phyloP scores from a whole-genome alignment of 176 grass and related monocot species.

The Triticum turgidum region DNA sequence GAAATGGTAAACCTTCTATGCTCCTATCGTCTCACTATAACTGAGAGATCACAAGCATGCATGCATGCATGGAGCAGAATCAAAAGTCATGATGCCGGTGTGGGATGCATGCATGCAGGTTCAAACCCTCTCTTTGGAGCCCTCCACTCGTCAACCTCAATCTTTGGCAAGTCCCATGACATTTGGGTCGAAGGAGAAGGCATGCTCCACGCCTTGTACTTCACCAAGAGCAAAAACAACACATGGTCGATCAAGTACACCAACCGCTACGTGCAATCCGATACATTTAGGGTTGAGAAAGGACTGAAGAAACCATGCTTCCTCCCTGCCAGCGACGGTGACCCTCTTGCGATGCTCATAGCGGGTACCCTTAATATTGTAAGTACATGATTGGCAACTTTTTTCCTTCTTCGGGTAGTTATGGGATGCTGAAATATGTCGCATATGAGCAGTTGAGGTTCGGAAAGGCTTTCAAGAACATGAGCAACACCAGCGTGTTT shows the following conservation, averaged over 20 bases:
- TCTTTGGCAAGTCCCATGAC: slow-evolving; percentile 16
- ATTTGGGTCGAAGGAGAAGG: slow-evolving; percentile 34
- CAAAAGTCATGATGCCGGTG: too few species aligned
- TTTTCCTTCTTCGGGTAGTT: background rate
- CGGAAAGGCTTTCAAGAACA: slow-evolving; percentile 15
- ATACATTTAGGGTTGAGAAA: slow-evolving; percentile 14
- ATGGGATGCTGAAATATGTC: background rate
- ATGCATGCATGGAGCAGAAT: background rate
- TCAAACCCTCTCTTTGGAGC: slow-evolving; percentile 25
- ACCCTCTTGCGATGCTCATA: background rate
- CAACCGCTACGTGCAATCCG: slow-evolving; percentile 27
- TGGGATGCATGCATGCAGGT: slow-evolving; percentile 1
- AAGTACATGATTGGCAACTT: background rate
- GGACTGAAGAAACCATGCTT: slow-evolving; percentile 20
- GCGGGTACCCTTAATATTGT: slow-evolving; percentile 8
- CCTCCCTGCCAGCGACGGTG: slow-evolving; percentile 15
- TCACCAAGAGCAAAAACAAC: background rate
- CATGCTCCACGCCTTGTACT: slow-evolving; percentile 35
- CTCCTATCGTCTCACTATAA: background rate
- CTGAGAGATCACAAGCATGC: background rate
- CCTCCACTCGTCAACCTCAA: background rate
- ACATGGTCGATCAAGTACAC: slow-evolving; percentile 17
- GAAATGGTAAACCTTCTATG: slow-evolving; percentile 19
- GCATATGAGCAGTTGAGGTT: slow-evolving; percentile 18
- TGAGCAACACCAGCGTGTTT: slow-evolving; percentile 42